Percentiles rank a stretch among this genome's conserved stretches.
Conservation (phyloP, 176 grass and related monocot species). For the Tuctoria greenei region DNA sequence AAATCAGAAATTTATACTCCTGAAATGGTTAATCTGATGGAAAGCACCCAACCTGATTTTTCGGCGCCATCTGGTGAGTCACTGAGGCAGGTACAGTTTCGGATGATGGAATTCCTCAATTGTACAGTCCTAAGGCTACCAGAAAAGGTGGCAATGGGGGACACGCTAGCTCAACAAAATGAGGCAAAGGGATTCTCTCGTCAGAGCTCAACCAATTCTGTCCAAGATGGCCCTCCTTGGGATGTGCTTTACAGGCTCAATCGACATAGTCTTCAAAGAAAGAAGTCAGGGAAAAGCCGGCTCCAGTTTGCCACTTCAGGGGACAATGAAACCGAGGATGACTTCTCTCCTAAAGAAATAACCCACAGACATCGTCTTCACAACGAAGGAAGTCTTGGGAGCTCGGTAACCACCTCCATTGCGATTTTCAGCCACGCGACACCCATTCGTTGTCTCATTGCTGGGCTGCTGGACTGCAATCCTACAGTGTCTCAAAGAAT, state of each 20-base stretch:
- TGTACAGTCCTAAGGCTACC: conserved; percentile 65
- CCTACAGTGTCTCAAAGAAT: conserved; percentile 64
- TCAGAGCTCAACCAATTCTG: conserved; percentile 64
- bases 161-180: conserved; percentile 47
- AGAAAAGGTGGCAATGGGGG: conserved; percentile 69
- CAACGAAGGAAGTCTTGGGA: conserved; percentile 39
- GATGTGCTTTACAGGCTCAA: conserved; percentile 66
- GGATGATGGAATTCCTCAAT: conserved; percentile 78
- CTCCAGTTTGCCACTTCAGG: conserved; percentile 78
- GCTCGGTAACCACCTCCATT: conserved; percentile 41
- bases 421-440: conserved; percentile 71
- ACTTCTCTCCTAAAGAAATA: conserved; percentile 63
- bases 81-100: conserved; percentile 79
- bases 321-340: conserved; percentile 70
- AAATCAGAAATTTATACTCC: conserved; percentile 75
- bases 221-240: conserved; percentile 63
- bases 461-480: conserved; percentile 65
- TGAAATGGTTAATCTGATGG: conserved; percentile 72
- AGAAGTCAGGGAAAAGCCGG: conserved; percentile 82
- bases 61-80: conserved; percentile 77
- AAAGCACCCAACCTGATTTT: conserved; percentile 72
- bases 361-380: conserved; percentile 40
- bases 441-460: conserved; percentile 69
- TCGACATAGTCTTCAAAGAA: conserved; percentile 58
- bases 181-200: conserved; percentile 62